Evolutionary conservation across 306 rosid genomes (phyloP).

Genomic region (Dalbergia cultrata): DNA sequence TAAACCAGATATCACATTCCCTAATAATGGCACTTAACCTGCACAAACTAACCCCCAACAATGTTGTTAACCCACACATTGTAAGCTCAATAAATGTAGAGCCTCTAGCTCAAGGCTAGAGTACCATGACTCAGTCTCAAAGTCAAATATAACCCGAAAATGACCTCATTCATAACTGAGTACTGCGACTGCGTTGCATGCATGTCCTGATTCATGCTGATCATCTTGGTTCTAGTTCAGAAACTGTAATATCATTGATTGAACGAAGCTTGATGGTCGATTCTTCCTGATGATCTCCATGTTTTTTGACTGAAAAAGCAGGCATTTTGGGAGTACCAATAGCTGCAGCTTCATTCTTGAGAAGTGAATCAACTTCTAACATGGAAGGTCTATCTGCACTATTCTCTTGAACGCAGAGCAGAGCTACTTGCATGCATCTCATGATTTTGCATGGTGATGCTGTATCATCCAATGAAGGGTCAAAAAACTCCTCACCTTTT

Average conservation of each 20-base stretch:
- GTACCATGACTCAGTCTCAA: too few species aligned
- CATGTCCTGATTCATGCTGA: conserved; percentile 5
- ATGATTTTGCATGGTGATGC: conserved; percentile 51
- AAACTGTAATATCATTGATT: conserved; percentile 53
- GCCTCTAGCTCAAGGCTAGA: too few species aligned
- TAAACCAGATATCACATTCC: too few species aligned
- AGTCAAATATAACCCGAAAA: too few species aligned
- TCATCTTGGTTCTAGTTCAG: conserved; percentile 59
- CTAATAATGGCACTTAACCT: too few species aligned
- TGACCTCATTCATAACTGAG: too few species aligned
- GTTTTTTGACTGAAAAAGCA: conserved; percentile 51
- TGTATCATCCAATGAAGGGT: conserved; percentile 63
- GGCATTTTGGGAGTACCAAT: conserved; percentile 54
- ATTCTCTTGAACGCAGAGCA: conserved; percentile 71
- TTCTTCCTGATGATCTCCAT: conserved; percentile 14
- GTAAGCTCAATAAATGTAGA: too few species aligned
- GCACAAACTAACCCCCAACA: too few species aligned
- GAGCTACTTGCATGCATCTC: conserved; percentile 75
- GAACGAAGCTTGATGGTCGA: conserved; percentile 43
- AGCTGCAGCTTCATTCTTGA: conserved; percentile 55
- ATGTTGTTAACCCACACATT: too few species aligned
- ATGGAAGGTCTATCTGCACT: conserved; percentile 70
- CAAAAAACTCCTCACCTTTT: conserved; percentile 58
- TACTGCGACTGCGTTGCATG: not conserved
- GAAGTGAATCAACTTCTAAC: conserved; percentile 66